Evolutionary conservation across 306 rosid genomes (phyloP), one percentile per base, ranked within the genome.

Genomic region (Amphicarpaea edgeworthii): DNA sequence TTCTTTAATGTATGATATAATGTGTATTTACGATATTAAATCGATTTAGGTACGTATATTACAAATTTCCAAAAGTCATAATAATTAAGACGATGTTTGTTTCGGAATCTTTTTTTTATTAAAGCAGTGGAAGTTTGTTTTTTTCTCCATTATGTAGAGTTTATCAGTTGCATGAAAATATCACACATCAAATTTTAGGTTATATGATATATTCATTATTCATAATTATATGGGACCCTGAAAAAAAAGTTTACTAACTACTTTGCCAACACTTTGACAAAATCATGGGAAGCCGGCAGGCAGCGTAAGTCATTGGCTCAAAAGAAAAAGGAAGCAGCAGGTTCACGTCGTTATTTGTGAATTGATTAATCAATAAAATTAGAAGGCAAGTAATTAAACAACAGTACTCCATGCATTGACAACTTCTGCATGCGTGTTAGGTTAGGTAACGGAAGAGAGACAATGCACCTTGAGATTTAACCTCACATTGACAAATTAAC

Each of bases 391-490:
- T n/a, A 37, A 17, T 3, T 28, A 28, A 28, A 28, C 32, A 23
- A 26, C n/a, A 28, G 20, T 28, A 41, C 23, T 16, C n/a, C 20
- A 11, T 42, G 46, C 14, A 45, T 8, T 72, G 37, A 72, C 69
- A 37, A 34, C 51, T 28, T 20, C 9, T 28, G 53, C 63, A 12
- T 51, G 14, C 7, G 58, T 49, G 72, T 75, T 81, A 81, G 77
- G 78, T 69, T 41, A 50, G 11, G 45, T 28, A 15, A 68, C 10
- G 12, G n/a, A 37, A 71, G 26, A 66, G 32, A 76, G 10, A 58
- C 37, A 75, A 21, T 41, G 68, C 62, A 81, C 81, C 85, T 75
- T 75, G 84, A 81, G 70, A 75, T 72, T 71, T 47, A 16, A 72
- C 21, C 59, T 40, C 6, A 53, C n/a, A 5, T 66, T 73, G 54